Evolutionary conservation across 2,329 filamentous ascomycete genomes (phyloP).

Genomic region (Hypomyces perniciosus): DNA sequence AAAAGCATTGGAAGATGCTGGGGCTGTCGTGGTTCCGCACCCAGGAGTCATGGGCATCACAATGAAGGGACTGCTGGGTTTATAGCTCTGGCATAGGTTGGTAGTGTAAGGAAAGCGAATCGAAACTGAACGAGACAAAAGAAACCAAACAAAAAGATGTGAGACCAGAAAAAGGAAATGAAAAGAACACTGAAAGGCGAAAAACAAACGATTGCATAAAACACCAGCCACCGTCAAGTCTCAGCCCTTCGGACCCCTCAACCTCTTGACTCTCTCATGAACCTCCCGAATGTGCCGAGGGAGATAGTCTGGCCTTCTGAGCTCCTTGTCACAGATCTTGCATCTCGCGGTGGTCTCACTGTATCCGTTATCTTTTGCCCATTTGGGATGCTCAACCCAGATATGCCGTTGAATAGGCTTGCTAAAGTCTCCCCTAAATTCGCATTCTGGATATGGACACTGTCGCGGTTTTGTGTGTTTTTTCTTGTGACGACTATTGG

Average conservation of each 20-base stretch:
- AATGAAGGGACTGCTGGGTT: constrained; percentile 28
- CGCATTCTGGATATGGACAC: constrained; percentile 1
- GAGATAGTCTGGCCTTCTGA: constrained; percentile 4
- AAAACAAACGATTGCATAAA: not conserved
- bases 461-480: constrained; percentile 1
- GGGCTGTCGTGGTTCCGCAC: constrained; percentile 33
- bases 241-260: constrained; percentile 3
- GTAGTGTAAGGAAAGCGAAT: no score
- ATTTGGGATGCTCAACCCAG: constrained; percentile 1
- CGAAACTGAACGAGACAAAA: not conserved
- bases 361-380: constrained; percentile 1
- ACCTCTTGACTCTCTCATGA: not conserved
- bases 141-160: not conserved
- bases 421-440: not conserved
- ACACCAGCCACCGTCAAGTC: not conserved
- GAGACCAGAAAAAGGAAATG: not conserved
- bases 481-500: constrained; percentile 1
- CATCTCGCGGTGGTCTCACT: not conserved
- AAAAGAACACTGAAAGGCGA: not conserved
- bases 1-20: constrained; percentile 28
- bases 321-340: not conserved
- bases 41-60: constrained; percentile 31
- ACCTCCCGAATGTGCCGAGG: constrained; percentile 6
- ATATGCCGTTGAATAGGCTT: constrained; percentile 5
- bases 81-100: not conserved